Evolutionary conservation across 257 asterid genomes (phyloP).

Genomic region (Rubia yunnanensis): DNA sequence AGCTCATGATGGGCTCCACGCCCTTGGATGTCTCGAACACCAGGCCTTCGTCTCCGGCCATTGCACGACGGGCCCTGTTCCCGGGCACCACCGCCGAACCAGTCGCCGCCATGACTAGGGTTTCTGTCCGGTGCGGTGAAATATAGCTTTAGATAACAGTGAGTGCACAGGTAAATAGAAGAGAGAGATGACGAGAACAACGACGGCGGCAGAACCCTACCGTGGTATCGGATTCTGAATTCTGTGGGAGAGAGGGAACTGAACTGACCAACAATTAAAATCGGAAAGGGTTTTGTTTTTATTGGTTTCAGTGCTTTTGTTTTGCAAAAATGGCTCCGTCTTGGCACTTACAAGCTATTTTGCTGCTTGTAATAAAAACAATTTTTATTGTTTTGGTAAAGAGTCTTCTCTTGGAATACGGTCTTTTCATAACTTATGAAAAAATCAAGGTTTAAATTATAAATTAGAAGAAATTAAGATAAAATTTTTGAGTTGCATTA

Average conservation of each 20-base stretch:
- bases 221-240: not conserved
- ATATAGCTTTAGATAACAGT: not conserved
- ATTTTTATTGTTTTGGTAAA: too few relatives aligned
- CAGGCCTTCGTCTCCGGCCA: slow-evolving; percentile 51
- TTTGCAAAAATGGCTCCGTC: too few relatives aligned
- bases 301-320: not conserved
- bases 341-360: too few relatives aligned
- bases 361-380: too few relatives aligned
- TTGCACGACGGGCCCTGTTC: slow-evolving; percentile 31
- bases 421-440: too few relatives aligned
- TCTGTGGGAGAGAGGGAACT: not conserved
- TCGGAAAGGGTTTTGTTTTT: not conserved
- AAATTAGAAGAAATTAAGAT: too few relatives aligned
- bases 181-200: not conserved
- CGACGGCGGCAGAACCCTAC: not conserved
- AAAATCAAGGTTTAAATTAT: too few relatives aligned
- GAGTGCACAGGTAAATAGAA: not conserved
- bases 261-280: too few relatives aligned
- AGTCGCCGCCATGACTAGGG: slow-evolving; percentile 40
- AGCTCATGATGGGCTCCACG: slow-evolving; percentile 72
- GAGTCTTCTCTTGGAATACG: too few relatives aligned
- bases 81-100: slow-evolving; percentile 27
- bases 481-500: too few relatives aligned
- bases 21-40: slow-evolving; percentile 79
- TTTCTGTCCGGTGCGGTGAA: not conserved